Evolutionary conservation across 805 yeast species (phyloP).

Genomic region (Hanseniaspora taiwanica): DNA sequence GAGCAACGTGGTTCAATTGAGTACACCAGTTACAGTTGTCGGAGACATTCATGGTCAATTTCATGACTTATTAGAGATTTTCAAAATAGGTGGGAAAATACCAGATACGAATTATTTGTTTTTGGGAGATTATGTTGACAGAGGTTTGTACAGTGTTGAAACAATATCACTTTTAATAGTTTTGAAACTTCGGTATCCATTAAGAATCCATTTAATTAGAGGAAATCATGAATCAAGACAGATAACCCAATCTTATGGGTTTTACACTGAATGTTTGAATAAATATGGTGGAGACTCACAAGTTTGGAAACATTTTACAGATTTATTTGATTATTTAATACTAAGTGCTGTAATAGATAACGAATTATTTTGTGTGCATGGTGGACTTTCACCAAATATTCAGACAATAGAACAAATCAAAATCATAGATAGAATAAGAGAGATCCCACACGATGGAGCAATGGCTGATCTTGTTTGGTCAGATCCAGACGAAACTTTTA

Average conservation of each 20-base stretch:
- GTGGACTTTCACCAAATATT: slow-evolving; percentile 90
- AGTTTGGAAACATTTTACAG: slow-evolving; percentile 88
- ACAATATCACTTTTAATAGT: slow-evolving; percentile 77
- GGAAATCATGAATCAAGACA: slow-evolving; percentile 97
- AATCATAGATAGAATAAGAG: slow-evolving; percentile 81
- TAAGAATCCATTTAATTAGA: slow-evolving; percentile 65
- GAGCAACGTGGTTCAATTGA: slow-evolving; percentile 74
- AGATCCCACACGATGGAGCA: slow-evolving; percentile 97
- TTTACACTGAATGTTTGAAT: slow-evolving; percentile 84
- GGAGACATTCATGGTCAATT: slow-evolving; percentile 98
- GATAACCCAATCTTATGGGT: slow-evolving; percentile 94
- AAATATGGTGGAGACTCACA: slow-evolving; percentile 62
- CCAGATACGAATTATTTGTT: slow-evolving; percentile 91
- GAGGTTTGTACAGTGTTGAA: slow-evolving; percentile 89
- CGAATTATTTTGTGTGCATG: slow-evolving; percentile 87
- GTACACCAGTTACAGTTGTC: slow-evolving; percentile 84
- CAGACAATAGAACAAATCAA: slow-evolving; percentile 87
- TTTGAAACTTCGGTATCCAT: slow-evolving; percentile 78
- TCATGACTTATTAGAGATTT: slow-evolving; percentile 84
- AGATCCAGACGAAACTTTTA: slow-evolving; percentile 66
- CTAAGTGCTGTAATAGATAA: slow-evolving; percentile 84
- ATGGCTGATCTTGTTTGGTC: slow-evolving; percentile 99
- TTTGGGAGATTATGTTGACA: slow-evolving; percentile 90
- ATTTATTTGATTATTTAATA: slow-evolving; percentile 81
- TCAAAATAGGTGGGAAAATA: slow-evolving; percentile 83